Evolutionary conservation across 1,139 yeast genomes (phyloP).

Genomic region (Candida sanyaensis): DNA sequence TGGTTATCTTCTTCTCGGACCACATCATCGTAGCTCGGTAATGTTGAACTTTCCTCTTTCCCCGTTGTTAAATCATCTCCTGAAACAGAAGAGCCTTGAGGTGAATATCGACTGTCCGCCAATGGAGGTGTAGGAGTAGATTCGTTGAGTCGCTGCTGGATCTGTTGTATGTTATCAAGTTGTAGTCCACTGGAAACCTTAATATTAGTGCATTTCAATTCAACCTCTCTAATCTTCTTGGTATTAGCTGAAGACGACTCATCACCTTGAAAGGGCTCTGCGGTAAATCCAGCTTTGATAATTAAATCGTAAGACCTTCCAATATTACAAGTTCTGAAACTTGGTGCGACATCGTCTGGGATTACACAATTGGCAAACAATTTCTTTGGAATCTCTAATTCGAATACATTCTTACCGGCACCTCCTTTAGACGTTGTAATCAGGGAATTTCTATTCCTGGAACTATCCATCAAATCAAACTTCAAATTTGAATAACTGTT

Average conservation of each 20-base stretch:
- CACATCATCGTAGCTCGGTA: constrained; percentile 44
- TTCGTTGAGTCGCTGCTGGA: constrained; percentile 5
- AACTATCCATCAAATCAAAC: constrained; percentile 42
- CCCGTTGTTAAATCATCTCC: constrained; percentile 1
- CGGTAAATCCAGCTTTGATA: constrained; percentile 48
- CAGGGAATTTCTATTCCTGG: constrained; percentile 28
- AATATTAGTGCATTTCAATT: constrained; percentile 37
- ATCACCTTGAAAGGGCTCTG: constrained; percentile 26
- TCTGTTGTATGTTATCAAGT: constrained; percentile 25
- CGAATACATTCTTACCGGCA: constrained; percentile 28
- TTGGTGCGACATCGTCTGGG: constrained; percentile 54
- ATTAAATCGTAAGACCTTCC: constrained; percentile 46
- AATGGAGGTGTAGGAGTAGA: background rate
- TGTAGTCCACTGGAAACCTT: constrained; percentile 45
- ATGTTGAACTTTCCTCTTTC: constrained; percentile 8
- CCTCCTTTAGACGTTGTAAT: constrained; percentile 12
- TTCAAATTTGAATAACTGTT: constrained; percentile 36
- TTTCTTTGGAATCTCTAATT: constrained; percentile 47
- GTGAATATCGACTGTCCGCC: constrained; percentile 6
- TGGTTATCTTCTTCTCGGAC: constrained; percentile 23
- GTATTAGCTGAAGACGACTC: constrained; percentile 20
- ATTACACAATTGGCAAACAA: constrained; percentile 42
- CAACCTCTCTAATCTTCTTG: constrained; percentile 28
- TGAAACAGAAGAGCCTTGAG: background rate
- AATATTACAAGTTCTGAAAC: constrained; percentile 61